Evolutionary conservation across 441 rosid species (phyloP).

Genomic region (Rhodomyrtus psidioides): DNA sequence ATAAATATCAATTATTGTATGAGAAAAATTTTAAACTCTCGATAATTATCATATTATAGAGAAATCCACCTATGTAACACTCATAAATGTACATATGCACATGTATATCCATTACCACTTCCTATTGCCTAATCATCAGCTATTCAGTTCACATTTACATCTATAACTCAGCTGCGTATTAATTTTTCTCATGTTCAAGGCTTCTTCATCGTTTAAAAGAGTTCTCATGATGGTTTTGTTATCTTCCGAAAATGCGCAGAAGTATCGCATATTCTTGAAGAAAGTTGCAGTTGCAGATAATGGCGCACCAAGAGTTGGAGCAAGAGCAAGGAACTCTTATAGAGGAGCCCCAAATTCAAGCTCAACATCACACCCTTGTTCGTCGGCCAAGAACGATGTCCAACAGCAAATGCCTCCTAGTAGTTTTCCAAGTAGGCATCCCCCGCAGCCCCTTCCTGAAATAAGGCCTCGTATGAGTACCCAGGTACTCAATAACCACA

Average conservation of each 20-base stretch:
- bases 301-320: not conserved
- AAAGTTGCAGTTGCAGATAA: conserved; percentile 34
- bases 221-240: not conserved
- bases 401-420: not conserved
- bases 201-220: not conserved
- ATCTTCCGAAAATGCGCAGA: conserved; percentile 24
- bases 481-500: not conserved
- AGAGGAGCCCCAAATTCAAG: conserved; percentile 15
- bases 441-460: not conserved
- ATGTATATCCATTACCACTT: not conserved
- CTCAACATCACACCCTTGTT: not conserved
- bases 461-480: not conserved
- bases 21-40: not conserved
- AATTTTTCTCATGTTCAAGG: not conserved
- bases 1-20: not conserved
- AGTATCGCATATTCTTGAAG: conserved; percentile 58
- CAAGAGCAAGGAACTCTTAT: conserved; percentile 3
- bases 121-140: not conserved
- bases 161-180: not conserved
- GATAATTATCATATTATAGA: not conserved
- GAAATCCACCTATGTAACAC: not conserved
- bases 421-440: not conserved
- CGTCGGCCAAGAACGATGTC: not conserved
- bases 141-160: not conserved
- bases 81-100: not conserved